Percentiles rank a stretch among this genome's conserved stretches.
Evolutionary conservation across 768 basidiomycete species (phyloP).

Genomic region (Mycena rebaudengoi): DNA sequence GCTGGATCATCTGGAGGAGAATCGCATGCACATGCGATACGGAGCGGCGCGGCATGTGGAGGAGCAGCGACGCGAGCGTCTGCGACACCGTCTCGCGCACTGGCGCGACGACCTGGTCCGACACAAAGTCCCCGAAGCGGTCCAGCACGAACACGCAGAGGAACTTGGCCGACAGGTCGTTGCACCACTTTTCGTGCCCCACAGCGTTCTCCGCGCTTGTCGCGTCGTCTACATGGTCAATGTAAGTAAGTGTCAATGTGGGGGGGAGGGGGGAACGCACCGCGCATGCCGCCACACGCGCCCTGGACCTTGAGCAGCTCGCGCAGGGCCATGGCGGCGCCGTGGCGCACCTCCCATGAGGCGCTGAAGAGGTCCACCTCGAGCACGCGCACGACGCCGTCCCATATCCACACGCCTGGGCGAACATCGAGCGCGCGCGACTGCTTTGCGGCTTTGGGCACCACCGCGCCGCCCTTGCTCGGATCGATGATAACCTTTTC

Average conservation of each 20-base stretch:
- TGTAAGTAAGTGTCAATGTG: neutral
- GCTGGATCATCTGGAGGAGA: constrained; percentile 92
- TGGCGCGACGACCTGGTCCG: constrained; percentile 96
- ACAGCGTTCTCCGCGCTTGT: constrained; percentile 65
- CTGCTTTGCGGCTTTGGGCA: constrained; percentile 78
- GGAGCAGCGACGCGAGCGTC: constrained; percentile 86
- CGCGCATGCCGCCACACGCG: constrained; percentile 82
- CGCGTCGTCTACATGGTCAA: constrained; percentile 33
- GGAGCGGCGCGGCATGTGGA: constrained; percentile 87
- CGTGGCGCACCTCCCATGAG: constrained; percentile 94
- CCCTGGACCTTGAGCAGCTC: constrained; percentile 90
- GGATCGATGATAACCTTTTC: constrained; percentile 85
- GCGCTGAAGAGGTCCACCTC: constrained; percentile 86
- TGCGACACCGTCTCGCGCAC: constrained; percentile 97
- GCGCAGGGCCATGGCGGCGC: constrained; percentile 89
- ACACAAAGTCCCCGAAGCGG: constrained; percentile 97
- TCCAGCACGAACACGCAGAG: constrained; percentile 93
- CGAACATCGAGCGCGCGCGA: constrained; percentile 81
- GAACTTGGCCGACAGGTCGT: constrained; percentile 84
- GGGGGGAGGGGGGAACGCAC: constrained; percentile 19
- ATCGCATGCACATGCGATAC: constrained; percentile 83
- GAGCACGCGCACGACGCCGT: constrained; percentile 79
- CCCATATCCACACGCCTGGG: constrained; percentile 86
- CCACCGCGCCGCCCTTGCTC: constrained; percentile 85
- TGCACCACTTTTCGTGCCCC: constrained; percentile 89